phyloP scores from a whole-genome alignment of 495 filamentous ascomycete species.

The Parathielavia appendiculata region DNA sequence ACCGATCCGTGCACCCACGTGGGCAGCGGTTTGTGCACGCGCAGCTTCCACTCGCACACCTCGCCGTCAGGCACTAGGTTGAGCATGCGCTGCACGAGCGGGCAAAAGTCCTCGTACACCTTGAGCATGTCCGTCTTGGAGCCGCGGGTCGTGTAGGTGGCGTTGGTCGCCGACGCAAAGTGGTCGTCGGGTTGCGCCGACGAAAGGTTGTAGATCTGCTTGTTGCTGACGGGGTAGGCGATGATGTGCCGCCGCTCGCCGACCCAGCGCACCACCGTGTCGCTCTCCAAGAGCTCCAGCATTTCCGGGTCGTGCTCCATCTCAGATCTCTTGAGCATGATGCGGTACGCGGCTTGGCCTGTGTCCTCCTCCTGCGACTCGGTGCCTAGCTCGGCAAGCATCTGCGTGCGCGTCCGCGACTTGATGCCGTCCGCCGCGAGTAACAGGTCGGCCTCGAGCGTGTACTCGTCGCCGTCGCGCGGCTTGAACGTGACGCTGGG shows the following conservation, averaged over 20 bases:
- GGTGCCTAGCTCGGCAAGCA: conserved; percentile 54
- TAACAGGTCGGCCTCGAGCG: conserved; percentile 60
- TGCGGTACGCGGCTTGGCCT: conserved; percentile 76
- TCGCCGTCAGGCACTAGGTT: conserved; percentile 74
- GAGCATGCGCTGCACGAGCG: conserved; percentile 65
- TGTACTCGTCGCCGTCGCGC: conserved; percentile 51
- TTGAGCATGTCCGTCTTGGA: conserved; percentile 62
- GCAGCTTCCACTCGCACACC: conserved; percentile 77
- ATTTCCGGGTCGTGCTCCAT: conserved; percentile 64
- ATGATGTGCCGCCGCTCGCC: conserved; percentile 75
- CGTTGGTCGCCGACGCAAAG: conserved; percentile 65
- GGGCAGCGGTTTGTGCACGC: conserved; percentile 61
- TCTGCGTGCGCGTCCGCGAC: conserved; percentile 53
- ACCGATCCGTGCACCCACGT: conserved; percentile 63
- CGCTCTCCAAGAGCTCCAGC: conserved; percentile 58
- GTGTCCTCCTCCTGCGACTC: conserved; percentile 61
- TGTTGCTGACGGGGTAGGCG: conserved; percentile 69
- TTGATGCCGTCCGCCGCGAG: conserved; percentile 74
- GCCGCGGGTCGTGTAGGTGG: conserved; percentile 70
- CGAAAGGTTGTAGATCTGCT: conserved; percentile 74
- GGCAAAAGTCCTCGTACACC: conserved; percentile 66
- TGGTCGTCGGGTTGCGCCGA: conserved; percentile 69
- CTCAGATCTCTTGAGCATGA: conserved; percentile 67
- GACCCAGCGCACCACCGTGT: conserved; percentile 72
- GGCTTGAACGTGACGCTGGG: conserved; percentile 54